Evolutionary conservation across 1,139 yeast species (phyloP).

Genomic region (Saccharomyces hybrid): DNA sequence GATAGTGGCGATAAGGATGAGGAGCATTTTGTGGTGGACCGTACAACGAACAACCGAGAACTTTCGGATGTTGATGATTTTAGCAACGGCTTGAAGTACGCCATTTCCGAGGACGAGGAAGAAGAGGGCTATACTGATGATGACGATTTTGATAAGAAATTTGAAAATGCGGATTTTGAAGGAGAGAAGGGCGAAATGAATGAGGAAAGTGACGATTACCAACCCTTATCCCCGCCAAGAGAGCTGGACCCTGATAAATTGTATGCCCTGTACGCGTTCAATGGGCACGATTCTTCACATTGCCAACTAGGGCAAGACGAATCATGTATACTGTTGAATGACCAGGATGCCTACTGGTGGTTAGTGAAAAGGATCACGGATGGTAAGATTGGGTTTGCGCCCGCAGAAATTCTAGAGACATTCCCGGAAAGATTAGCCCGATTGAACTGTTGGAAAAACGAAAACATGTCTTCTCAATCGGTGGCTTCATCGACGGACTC

Average conservation of each 20-base stretch:
- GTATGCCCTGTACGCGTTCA: conserved; percentile 80
- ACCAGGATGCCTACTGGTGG: conserved; percentile 97
- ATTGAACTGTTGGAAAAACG: conserved; percentile 86
- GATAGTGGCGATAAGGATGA: conserved; percentile 6
- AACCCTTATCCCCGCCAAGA: conserved; percentile 70
- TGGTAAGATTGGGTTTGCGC: conserved; percentile 82
- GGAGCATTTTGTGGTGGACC: conserved; percentile 6
- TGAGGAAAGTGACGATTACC: conserved; percentile 31
- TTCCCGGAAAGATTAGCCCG: conserved; percentile 88
- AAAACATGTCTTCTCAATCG: conserved; percentile 39
- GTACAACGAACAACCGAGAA: background rate
- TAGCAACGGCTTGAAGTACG: conserved; percentile 8
- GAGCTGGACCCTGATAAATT: conserved; percentile 79
- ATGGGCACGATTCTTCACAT: conserved; percentile 92
- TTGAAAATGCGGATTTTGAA: conserved; percentile 10
- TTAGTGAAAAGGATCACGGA: conserved; percentile 64
- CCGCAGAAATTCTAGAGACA: conserved; percentile 92
- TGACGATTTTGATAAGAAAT: background rate
- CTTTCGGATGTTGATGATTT: conserved; percentile 8
- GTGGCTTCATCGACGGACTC: conserved; percentile 5
- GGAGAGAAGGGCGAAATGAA: conserved; percentile 12
- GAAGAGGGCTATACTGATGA: conserved; percentile 5
- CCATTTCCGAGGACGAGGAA: background rate
- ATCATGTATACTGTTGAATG: conserved; percentile 74
- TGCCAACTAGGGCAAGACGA: conserved; percentile 76